Evolutionary conservation across 2,329 filamentous ascomycete genomes (phyloP).

Genomic region (Ascochyta viciae-villosae): DNA sequence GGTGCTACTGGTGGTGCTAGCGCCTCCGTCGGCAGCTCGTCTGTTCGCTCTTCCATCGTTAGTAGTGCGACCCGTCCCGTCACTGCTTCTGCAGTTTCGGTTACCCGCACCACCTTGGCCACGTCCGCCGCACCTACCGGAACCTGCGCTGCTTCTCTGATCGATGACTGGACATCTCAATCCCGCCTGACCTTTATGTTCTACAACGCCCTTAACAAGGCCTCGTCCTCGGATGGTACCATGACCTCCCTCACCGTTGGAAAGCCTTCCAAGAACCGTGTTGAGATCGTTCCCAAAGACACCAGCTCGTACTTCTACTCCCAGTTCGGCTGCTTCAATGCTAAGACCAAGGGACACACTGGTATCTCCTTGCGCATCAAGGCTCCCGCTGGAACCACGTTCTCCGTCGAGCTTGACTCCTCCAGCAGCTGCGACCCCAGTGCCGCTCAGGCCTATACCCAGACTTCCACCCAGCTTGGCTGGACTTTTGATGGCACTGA

Average conservation of each 20-base stretch:
- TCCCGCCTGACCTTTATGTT: slow-evolving; percentile 67
- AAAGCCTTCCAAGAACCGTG: slow-evolving; percentile 52
- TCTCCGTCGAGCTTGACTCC: slow-evolving; percentile 61
- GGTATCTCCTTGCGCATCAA: slow-evolving; percentile 65
- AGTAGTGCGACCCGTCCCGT: slow-evolving; percentile 11
- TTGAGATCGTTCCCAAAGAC: slow-evolving; percentile 60
- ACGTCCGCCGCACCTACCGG: slow-evolving; percentile 31
- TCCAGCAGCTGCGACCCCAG: slow-evolving; percentile 55
- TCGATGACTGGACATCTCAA: slow-evolving; percentile 69
- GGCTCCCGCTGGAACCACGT: slow-evolving; percentile 59
- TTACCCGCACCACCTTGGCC: slow-evolving; percentile 12
- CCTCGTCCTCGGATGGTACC: slow-evolving; percentile 64
- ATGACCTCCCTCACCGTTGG: slow-evolving; percentile 66
- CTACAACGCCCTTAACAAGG: slow-evolving; percentile 65
- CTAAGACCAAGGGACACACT: slow-evolving; percentile 57
- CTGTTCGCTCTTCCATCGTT: not conserved
- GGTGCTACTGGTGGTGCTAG: slow-evolving; percentile 16
- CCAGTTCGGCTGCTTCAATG: slow-evolving; percentile 62
- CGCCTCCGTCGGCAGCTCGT: not conserved
- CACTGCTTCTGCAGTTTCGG: slow-evolving; percentile 11
- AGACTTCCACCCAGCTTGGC: slow-evolving; percentile 59
- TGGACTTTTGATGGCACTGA: slow-evolving; percentile 68
- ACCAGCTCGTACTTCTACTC: slow-evolving; percentile 65
- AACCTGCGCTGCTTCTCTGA: slow-evolving; percentile 55
- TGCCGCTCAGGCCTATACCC: slow-evolving; percentile 43